Evolutionary conservation across 2,329 filamentous ascomycete genomes (phyloP), one percentile per base, ranked within the genome.

Genomic region (Cladophialophora bantiana): DNA sequence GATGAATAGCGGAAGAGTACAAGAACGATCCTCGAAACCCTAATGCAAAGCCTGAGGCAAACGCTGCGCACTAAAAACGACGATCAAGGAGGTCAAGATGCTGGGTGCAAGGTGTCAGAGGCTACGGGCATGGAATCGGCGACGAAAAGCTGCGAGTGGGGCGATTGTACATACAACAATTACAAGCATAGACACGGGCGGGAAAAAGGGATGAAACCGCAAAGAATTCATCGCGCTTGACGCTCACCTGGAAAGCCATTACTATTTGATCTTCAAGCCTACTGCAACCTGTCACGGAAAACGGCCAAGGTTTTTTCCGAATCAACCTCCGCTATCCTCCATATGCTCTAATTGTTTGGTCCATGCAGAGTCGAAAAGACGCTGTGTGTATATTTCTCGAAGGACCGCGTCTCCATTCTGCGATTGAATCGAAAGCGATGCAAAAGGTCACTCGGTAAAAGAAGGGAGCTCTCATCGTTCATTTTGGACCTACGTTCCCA

Each of bases 21-120:
- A 96, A 94, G 89, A 96, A 97, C 86, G 94, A 98, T 83, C 93
- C 94, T 73, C 89, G 94, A 82, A 97, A 97, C 75, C 81, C 81
- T 68, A 79, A 81, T 73, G 74, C 74, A 52, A 77, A 79, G 74
- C 71, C 73, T 20, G 56, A 68, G 38, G 48, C 70, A 31, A 20
- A 10, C 18, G 69, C 67, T 38, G 18, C 56, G 38, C 58, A 67
- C 32, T 67, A 67, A 64, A 26, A 26, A 60, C 20, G 3, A 35
- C 56, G 18, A 35, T 52, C 32, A 26, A 52, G 32, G 32, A 52
- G 48, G 31, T 20, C 10, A 10, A 52, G 5, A 31, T 53, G 59
- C 35, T 38, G 45, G n/a, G 45, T 12, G 15, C 18, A 18, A 40
- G 35, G 3, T 40, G 45, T 20, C 20, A 15, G 18, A 61, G 53